Evolutionary conservation across 352 stramenopile genomes (phyloP), one percentile per base, ranked within the genome.

Genomic region (Pythium monospermum): DNA sequence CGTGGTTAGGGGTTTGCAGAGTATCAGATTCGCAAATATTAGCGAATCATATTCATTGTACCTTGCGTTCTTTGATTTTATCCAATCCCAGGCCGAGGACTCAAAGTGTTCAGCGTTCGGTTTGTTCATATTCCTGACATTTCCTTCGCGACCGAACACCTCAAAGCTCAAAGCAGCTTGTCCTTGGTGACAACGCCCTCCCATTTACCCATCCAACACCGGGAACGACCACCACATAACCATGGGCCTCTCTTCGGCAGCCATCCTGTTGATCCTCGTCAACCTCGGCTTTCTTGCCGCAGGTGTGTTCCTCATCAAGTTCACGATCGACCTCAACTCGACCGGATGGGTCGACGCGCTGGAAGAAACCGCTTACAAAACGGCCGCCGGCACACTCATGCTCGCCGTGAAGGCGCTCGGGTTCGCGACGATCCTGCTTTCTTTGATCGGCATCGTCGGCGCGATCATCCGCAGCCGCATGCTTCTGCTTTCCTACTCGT

Each of bases 331-430:
- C 6, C 64, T 92, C 30, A 66, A 84, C 35, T 68, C 46, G 47
- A 86, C 73, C 23, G 78, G 83, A 13, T 94, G 81, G 79, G 66
- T 75, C 18, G 81, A 94, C 40, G 82, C 81, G 32, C 73, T 94
- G 30, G 59, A 81, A 13, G 70, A 62, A 50, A 89, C 79, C 38
- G 73, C 88, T 46, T 87, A 91, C 60, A 68, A 88, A 48, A 66
- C 61, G 16, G 52, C 66, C 5, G 72, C 70, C 11, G 39, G 58
- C 28, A 68, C 67, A 32, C 71, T 81, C 7, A 72, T 76, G 26
- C 74, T 64, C 16, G 60, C 64, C 32, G 59, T 87, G 27, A 68
- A 76, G 50, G 45, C 68, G 25, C 68, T 94, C 31, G 84, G 79
- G 30, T 53, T 73, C 35, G 62, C 42, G 6, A 60, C 77, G 30